A percentile compares a stretch with the other conserved stretches of the same genome.
phyloP scores from a whole-genome alignment of 257 asterid genomes.

The Datura wrightii region DNA sequence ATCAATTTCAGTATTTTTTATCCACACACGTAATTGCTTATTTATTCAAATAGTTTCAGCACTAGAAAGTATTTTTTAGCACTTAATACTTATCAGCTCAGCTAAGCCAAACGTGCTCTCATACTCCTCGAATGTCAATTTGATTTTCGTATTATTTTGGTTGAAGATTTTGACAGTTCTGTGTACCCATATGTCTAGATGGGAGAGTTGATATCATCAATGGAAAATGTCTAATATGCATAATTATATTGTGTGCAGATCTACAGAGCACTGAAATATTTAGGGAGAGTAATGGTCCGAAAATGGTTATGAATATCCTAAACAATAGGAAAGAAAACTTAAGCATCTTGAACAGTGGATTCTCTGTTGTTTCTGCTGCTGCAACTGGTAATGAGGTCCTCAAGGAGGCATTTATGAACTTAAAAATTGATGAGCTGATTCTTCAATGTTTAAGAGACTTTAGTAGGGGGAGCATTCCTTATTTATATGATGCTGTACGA shows the following conservation, averaged over 20 bases:
- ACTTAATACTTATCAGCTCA: conserved; percentile 1
- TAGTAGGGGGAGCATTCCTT: conserved; percentile 59
- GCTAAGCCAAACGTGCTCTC: neutral
- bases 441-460: conserved; percentile 65
- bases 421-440: conserved; percentile 78
- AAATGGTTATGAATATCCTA: conserved; percentile 59
- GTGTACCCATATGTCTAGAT: conserved; percentile 6
- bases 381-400: conserved; percentile 91
- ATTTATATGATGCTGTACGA: conserved; percentile 73
- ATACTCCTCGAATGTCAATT: conserved; percentile 2
- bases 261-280: conserved; percentile 78
- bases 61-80: neutral
- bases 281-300: conserved; percentile 70
- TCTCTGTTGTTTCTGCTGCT: conserved; percentile 84
- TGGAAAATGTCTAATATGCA: neutral
- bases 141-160: neutral
- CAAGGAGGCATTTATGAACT: conserved; percentile 83
- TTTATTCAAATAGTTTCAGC: neutral
- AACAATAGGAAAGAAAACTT: conserved; percentile 54
- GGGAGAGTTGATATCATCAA: neutral
- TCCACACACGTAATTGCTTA: neutral
- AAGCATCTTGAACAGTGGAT: conserved; percentile 68
- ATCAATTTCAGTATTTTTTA: neutral
- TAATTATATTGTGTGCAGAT: conserved; percentile 57
- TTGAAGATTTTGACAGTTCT: neutral